Percentiles rank a stretch among this genome's conserved stretches.
Evolutionary conservation across 768 basidiomycete genomes (phyloP).

Genomic region (Goffeauzyma gilvescens): DNA sequence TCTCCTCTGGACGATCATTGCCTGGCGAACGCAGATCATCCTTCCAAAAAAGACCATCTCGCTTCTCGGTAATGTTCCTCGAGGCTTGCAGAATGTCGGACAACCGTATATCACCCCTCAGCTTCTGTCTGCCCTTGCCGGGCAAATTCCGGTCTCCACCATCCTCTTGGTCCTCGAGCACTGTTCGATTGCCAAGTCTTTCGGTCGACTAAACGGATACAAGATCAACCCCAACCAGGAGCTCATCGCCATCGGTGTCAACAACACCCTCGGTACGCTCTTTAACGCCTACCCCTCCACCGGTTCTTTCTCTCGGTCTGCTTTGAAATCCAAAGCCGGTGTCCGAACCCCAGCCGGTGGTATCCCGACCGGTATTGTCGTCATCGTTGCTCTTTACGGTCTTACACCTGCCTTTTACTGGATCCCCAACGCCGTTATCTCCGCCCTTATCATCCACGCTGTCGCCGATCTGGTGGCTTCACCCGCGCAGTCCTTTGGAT

Average conservation of each 20-base stretch:
- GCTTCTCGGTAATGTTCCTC: constrained; percentile 62
- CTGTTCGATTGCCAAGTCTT: constrained; percentile 88
- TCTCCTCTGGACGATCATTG: constrained; percentile 55
- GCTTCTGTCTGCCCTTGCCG: constrained; percentile 49
- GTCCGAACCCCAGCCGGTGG: constrained; percentile 91
- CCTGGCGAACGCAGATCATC: constrained; percentile 64
- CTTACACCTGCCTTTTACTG: constrained; percentile 82
- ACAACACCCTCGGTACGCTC: constrained; percentile 72
- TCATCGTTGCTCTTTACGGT: constrained; percentile 84
- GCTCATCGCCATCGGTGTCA: constrained; percentile 90
- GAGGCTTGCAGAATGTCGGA: constrained; percentile 45
- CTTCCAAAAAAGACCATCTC: too few relatives aligned
- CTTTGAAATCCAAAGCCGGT: constrained; percentile 85
- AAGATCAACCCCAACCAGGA: constrained; percentile 75
- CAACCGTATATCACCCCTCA: constrained; percentile 36
- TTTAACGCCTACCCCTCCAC: constrained; percentile 91
- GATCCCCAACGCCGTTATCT: constrained; percentile 41
- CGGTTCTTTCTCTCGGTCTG: constrained; percentile 95
- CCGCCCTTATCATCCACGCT: constrained; percentile 86
- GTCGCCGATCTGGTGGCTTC: constrained; percentile 59
- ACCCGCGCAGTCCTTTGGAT: constrained; percentile 61
- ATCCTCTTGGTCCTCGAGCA: constrained; percentile 66
- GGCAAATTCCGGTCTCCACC: constrained; percentile 41
- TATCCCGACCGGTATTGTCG: constrained; percentile 62
- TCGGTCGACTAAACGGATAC: constrained; percentile 86